Conservation (phyloP, 257 asterid species). For the Coffea canephora region DNA sequence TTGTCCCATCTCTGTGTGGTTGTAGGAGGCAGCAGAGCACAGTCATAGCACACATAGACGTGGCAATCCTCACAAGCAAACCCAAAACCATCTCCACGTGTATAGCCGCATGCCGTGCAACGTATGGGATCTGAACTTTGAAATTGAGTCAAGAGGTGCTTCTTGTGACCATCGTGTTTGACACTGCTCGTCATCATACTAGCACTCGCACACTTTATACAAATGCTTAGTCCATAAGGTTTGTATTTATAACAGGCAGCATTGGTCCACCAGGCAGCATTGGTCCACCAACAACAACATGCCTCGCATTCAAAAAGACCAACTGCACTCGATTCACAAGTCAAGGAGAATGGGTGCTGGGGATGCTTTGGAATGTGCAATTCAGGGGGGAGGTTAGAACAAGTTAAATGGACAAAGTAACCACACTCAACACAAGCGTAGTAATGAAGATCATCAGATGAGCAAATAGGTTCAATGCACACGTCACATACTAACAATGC, state of each 20-base stretch:
- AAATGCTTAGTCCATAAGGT: neutral
- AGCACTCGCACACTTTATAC: neutral
- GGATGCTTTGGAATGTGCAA: no score
- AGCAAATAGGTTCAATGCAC: no score
- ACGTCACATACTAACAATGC: no score
- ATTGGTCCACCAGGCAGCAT: neutral
- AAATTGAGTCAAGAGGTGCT: neutral
- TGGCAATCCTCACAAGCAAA: constrained; percentile 1
- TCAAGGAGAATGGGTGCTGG: no score
- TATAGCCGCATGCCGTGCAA: no score
- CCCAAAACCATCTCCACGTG: no score
- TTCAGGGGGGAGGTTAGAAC: no score
- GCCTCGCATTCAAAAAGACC: neutral
- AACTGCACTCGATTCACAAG: accelerated
- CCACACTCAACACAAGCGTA: no score
- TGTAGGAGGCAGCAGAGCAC: neutral
- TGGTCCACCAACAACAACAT: accelerated
- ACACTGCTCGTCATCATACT: neutral
- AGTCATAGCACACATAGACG: neutral
- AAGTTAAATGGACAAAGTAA: no score
- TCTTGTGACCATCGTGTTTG: neutral
- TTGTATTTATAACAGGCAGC: neutral
- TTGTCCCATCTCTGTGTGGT: neutral
- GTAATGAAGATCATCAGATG: no score
- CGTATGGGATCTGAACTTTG: no score